Conservation (phyloP, 805 yeast species). For the Hanseniaspora lindneri region DNA sequence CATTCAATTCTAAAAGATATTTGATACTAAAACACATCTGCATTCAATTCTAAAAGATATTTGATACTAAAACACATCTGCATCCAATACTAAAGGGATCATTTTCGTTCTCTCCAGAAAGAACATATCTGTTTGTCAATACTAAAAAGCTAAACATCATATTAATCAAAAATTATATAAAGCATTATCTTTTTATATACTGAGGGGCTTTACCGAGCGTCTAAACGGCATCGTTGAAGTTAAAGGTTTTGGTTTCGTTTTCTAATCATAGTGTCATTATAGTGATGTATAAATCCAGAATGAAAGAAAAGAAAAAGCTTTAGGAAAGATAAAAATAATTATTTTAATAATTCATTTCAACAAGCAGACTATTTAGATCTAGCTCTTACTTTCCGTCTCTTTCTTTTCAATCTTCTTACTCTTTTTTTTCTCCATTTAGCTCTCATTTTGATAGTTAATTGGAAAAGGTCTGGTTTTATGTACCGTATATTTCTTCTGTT, state of each 20-base stretch:
- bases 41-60: no score
- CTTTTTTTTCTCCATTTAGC: conserved; percentile 99
- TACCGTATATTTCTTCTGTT: conserved; percentile 2
- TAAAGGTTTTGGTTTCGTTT: background rate
- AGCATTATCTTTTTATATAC: background rate
- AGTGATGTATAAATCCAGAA: background rate
- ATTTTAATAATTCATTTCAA: conserved; percentile 14
- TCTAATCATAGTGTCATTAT: background rate
- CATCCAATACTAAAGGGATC: no score
- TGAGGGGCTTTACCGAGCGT: conserved; percentile 7
- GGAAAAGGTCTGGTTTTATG: conserved; percentile 21
- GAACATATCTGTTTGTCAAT: background rate
- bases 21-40: no score
- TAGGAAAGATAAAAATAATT: background rate
- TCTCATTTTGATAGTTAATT: conserved; percentile 48
- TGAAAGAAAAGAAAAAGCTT: conserved; percentile 1
- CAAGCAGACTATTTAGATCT: conserved; percentile 84
- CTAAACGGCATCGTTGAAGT: conserved; percentile 3
- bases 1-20: no score
- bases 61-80: no score
- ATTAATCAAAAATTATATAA: background rate
- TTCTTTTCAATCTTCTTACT: conserved; percentile 99
- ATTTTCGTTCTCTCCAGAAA: no score
- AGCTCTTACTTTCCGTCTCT: conserved; percentile 99
- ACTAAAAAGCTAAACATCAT: background rate